Evolutionary conservation across 805 yeast genomes (phyloP), one percentile per base, ranked within the genome.

Genomic region (Metschnikowia gelsemii): DNA sequence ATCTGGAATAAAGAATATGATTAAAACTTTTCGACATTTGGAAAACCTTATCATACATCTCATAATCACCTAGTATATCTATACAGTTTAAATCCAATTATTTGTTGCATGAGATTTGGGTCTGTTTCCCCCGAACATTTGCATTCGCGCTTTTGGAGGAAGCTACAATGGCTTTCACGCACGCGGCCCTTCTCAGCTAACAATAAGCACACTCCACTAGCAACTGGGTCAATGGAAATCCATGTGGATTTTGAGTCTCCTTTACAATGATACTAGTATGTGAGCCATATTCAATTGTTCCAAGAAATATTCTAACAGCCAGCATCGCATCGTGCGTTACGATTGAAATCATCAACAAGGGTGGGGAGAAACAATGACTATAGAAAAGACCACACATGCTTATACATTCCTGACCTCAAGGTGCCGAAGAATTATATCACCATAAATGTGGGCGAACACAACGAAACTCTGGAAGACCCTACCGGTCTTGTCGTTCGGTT

Each of bases 381-480:
- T 33, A 49, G 45, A 17, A 17, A 28, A 2, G 48, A 49, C 33
- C 47, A 51, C 3, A 20, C 50, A 14, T 58, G 62, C 33, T 49
- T 61, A 34, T 43, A 57, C 29, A 55, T 64, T 34, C 53, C 56
- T 20, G 62, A 64, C 35, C 49, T 56, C 17, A 52, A 56, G 33
- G 66, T 63, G 9, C 64, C 70, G 7, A 55, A 66, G 36, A 54
- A 54, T 13, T 66, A 64, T 44, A 45, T 65, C 13, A 54, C 56
- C 30, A 12, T 66, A 6, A 22, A 37, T 5, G 40, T 51, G 6
- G 50, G 45, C 2, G 24, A 26, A 8, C 24, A 21, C 0, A 27
- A 30, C 2, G 9, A 40, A 5, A 36, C 37, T 12, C 25, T 29
- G 8, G 35, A 28, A 3, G 25, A 27, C 9, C 43, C 35, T 11